A percentile compares a stretch with the other conserved stretches of the same genome.
Evolutionary conservation across 78 protist genomes (phyloP).

Genomic region (Speleostelium caveatum): DNA sequence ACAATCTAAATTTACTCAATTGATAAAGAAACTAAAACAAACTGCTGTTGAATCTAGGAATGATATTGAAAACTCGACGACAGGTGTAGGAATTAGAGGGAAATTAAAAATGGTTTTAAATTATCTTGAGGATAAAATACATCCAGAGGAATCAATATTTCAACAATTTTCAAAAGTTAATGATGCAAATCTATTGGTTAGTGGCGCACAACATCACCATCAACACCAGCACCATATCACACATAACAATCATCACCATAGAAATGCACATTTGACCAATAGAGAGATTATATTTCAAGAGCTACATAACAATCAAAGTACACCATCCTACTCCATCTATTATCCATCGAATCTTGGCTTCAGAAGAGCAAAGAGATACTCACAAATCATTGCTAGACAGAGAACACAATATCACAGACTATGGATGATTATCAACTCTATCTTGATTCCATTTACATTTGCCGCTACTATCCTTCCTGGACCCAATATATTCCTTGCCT

Average conservation of each 20-base stretch:
- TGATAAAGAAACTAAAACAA: slow-evolving; percentile 13
- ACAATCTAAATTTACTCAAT: not conserved
- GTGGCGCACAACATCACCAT: not conserved
- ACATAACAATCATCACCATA: slow-evolving; percentile 2
- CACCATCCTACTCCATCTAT: slow-evolving; percentile 10
- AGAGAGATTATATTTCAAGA: slow-evolving; percentile 10
- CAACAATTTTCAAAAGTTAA: slow-evolving; percentile 39
- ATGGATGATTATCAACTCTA: slow-evolving; percentile 14
- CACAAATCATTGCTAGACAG: slow-evolving; percentile 29
- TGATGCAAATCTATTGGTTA: slow-evolving; percentile 7
- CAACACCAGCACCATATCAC: not conserved
- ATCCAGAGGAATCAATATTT: slow-evolving; percentile 55
- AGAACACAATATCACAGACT: slow-evolving; percentile 11
- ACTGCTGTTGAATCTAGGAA: slow-evolving; percentile 41
- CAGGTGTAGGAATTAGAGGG: slow-evolving; percentile 43
- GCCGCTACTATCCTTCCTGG: slow-evolving; percentile 72
- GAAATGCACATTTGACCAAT: not conserved
- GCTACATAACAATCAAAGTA: slow-evolving; percentile 9
- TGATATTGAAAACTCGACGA: slow-evolving; percentile 52
- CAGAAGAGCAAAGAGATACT: slow-evolving; percentile 52
- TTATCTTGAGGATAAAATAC: slow-evolving; percentile 28
- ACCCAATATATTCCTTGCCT: slow-evolving; percentile 59
- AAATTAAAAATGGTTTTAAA: slow-evolving; percentile 18
- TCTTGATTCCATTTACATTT: slow-evolving; percentile 42
- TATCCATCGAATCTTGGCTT: slow-evolving; percentile 34